Conservation (phyloP, 345 rosid species). For the Dipteronia sinensis region DNA sequence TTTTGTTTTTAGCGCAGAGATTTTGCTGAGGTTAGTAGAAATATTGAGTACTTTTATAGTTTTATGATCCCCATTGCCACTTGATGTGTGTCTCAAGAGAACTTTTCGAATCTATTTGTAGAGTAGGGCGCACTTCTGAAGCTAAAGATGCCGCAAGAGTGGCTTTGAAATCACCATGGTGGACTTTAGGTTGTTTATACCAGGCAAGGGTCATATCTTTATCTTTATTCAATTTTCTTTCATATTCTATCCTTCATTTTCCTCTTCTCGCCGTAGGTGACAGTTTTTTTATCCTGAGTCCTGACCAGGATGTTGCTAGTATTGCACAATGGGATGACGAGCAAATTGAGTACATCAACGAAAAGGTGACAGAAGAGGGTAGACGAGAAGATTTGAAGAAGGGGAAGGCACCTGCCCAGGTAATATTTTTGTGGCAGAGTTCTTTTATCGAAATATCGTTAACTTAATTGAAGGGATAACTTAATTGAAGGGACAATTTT, state of each 20-base stretch:
- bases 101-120: conserved; percentile 28
- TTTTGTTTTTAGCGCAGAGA: conserved; percentile 75
- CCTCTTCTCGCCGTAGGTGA: conserved; percentile 2
- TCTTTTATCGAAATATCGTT: neutral
- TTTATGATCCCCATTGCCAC: neutral
- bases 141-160: conserved; percentile 92
- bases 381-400: conserved; percentile 74
- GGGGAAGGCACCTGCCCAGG: conserved; percentile 84
- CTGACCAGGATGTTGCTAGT: conserved; percentile 62
- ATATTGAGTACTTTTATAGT: conserved; percentile 9
- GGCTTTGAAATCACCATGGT: conserved; percentile 88
- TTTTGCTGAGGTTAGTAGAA: conserved; percentile 59
- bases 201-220: conserved; percentile 42
- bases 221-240: neutral
- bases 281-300: conserved; percentile 6
- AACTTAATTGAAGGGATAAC: neutral
- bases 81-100: conserved; percentile 14
- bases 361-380: conserved; percentile 82
- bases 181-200: conserved; percentile 84
- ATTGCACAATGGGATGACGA: conserved; percentile 93
- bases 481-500: neutral
- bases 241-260: neutral
- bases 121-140: conserved; percentile 71
- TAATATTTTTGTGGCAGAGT: conserved; percentile 34
- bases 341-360: conserved; percentile 79